A percentile compares a stretch with the other conserved stretches of the same genome.
phyloP scores from a whole-genome alignment of 1,139 yeast species.

The Martiniozyma asiatica region DNA sequence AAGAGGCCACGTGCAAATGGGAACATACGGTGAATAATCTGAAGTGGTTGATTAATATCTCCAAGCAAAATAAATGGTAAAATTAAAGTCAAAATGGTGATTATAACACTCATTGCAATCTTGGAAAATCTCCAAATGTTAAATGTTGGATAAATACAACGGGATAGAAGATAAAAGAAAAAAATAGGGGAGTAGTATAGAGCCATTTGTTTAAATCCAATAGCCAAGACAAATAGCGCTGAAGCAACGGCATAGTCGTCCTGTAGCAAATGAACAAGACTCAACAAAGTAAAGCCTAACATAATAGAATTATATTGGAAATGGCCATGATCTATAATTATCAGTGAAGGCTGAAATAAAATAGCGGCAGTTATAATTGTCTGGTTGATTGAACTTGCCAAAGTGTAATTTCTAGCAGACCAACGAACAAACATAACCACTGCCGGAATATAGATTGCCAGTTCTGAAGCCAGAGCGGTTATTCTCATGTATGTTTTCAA shows the following conservation, averaged over 20 bases:
- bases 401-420: slow-evolving; percentile 44
- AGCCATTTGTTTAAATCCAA: slow-evolving; percentile 92
- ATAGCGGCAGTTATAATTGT: slow-evolving; percentile 64
- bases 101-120: slow-evolving; percentile 52
- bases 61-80: slow-evolving; percentile 49
- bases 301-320: slow-evolving; percentile 91
- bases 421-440: slow-evolving; percentile 56
- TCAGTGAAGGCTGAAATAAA: slow-evolving; percentile 67
- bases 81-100: slow-evolving; percentile 40
- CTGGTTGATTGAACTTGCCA: slow-evolving; percentile 59
- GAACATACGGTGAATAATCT: slow-evolving; percentile 51
- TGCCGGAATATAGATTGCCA: slow-evolving; percentile 68
- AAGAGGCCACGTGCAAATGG: slow-evolving; percentile 93
- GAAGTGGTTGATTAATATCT: slow-evolving; percentile 17
- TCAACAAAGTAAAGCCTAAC: slow-evolving; percentile 71
- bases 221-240: slow-evolving; percentile 64
- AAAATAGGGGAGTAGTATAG: slow-evolving; percentile 85
- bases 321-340: slow-evolving; percentile 91
- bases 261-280: slow-evolving; percentile 54
- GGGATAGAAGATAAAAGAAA: slow-evolving; percentile 62
- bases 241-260: slow-evolving; percentile 61
- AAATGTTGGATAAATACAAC: slow-evolving; percentile 25
- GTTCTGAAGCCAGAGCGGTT: slow-evolving; percentile 67
- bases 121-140: slow-evolving; percentile 40
- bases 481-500: slow-evolving; percentile 77